A percentile compares a stretch with the other conserved stretches of the same genome.
These are phyloP conservation scores for Durotheca rogersii DNA, from an alignment of 495 filamentous ascomycete genomes.

Conservation along the genomic window DNA sequence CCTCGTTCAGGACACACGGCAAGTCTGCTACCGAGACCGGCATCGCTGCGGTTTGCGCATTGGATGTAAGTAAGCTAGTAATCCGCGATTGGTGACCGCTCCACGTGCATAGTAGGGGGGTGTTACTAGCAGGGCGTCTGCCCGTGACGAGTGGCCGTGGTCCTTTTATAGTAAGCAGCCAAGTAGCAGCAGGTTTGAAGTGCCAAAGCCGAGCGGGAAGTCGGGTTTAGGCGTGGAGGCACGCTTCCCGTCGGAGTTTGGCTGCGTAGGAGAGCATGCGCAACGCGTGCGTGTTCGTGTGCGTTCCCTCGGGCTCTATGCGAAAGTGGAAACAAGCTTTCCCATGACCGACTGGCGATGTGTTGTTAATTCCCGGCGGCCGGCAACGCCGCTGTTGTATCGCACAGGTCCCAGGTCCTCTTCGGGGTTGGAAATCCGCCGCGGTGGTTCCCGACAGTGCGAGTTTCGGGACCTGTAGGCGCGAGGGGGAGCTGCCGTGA, in stretches of 20 bases:
- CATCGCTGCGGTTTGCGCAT: constrained; percentile 12
- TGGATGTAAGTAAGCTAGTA: constrained; percentile 28
- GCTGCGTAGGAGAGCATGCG: neutral
- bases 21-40: neutral
- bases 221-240: no score
- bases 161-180: constrained; percentile 25
- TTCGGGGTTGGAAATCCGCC: constrained; percentile 12
- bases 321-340: constrained; percentile 25
- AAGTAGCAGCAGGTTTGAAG: constrained; percentile 21
- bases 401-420: constrained; percentile 12
- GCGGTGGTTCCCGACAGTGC: constrained; percentile 24
- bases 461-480: no score
- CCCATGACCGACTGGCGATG: constrained; percentile 12
- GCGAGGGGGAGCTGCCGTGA: no score
- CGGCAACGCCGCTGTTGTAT: constrained; percentile 1
- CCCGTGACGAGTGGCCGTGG: neutral
- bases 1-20: constrained; percentile 15
- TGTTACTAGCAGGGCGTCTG: constrained; percentile 4
- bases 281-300: no score
- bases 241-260: constrained; percentile 23
- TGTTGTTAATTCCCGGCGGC: constrained; percentile 19
- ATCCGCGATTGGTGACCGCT: constrained; percentile 23
- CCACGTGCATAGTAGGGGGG: neutral
- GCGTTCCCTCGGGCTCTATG: no score
- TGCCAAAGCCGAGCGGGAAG: constrained; percentile 2